phyloP scores from a whole-genome alignment of 768 basidiomycete species.

The Suillus placidus region DNA sequence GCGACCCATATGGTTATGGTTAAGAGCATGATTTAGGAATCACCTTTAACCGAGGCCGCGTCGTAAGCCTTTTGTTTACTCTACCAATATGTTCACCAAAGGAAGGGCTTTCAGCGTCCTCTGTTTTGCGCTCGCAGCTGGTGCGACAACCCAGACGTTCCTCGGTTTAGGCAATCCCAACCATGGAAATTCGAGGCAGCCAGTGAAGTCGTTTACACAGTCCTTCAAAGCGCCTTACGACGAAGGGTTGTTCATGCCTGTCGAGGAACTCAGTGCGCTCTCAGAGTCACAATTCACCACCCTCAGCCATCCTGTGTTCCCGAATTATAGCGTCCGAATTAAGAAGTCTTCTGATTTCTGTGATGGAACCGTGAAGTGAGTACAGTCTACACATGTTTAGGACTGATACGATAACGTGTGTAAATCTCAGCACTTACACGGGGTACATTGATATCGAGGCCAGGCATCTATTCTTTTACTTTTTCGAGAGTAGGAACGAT shows the following conservation, averaged over 20 bases:
- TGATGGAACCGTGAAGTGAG: slow-evolving; percentile 43
- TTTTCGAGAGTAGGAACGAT: slow-evolving; percentile 68
- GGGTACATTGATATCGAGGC: slow-evolving; percentile 71
- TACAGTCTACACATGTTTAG: not conserved
- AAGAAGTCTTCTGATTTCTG: slow-evolving; percentile 42
- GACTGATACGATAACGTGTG: slow-evolving; percentile 5
- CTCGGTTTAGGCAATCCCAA: slow-evolving; percentile 14
- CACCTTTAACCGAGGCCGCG: not conserved
- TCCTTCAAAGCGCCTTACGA: slow-evolving; percentile 23
- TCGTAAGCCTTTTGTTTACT: not conserved
- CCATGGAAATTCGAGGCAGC: slow-evolving; percentile 4
- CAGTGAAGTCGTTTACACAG: slow-evolving; percentile 7
- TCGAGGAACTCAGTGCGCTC: slow-evolving; percentile 32
- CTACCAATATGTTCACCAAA: slow-evolving; percentile 1
- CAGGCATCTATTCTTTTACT: slow-evolving; percentile 72
- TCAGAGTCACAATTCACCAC: slow-evolving; percentile 39
- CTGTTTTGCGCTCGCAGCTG: slow-evolving; percentile 5
- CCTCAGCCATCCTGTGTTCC: slow-evolving; percentile 47
- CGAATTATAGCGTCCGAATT: slow-evolving; percentile 43
- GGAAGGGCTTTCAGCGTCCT: not conserved
- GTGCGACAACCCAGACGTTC: slow-evolving; percentile 26
- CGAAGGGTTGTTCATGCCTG: slow-evolving; percentile 37
- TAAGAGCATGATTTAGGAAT: not conserved
- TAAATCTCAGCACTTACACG: slow-evolving; percentile 50
- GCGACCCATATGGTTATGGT: not conserved